These are phyloP conservation scores for Boletales sp. DNA, from an alignment of 768 basidiomycete genomes.

Conservation along the genomic window DNA sequence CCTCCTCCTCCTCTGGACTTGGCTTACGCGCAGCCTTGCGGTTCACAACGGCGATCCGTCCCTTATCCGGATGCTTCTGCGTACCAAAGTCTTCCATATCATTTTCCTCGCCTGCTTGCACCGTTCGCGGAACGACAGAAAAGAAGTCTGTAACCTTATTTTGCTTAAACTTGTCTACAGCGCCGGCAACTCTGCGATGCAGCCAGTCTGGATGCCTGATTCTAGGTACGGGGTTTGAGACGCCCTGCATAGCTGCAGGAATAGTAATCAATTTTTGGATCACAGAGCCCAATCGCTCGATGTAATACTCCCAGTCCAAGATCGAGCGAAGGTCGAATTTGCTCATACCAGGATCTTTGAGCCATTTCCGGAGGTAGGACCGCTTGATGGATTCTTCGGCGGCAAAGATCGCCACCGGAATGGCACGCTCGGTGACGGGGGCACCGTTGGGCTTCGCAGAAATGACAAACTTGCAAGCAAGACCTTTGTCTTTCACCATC, in stretches of 20 bases:
- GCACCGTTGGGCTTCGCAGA: conserved; percentile 90
- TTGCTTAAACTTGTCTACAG: conserved; percentile 96
- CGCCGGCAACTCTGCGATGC: conserved; percentile 81
- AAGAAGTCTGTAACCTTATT: conserved; percentile 98
- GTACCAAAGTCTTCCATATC: conserved; percentile 65
- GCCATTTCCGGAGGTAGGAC: conserved; percentile 90
- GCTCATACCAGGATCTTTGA: conserved; percentile 85
- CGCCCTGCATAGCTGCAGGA: conserved; percentile 97
- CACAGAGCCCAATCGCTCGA: conserved; percentile 94
- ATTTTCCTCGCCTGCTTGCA: conserved; percentile 7
- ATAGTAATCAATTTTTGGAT: conserved; percentile 99
- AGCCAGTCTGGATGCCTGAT: conserved; percentile 98
- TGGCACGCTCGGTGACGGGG: conserved; percentile 94
- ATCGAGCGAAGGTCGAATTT: conserved; percentile 92
- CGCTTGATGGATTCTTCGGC: conserved; percentile 90
- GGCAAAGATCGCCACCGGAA: conserved; percentile 97
- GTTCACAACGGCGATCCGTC: conserved; percentile 52
- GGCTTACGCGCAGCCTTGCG: conserved; percentile 42
- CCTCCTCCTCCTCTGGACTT: conserved; percentile 41
- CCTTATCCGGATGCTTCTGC: conserved; percentile 24
- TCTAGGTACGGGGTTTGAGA: conserved; percentile 93
- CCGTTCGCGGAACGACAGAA: conserved; percentile 18
- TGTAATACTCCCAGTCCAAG: conserved; percentile 98
- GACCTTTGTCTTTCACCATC: conserved; percentile 99
- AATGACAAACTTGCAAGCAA: conserved; percentile 99